Evolutionary conservation across 176 grass and related monocot genomes (phyloP), one percentile per base, ranked within the genome.

Genomic region (Olyra latifolia): DNA sequence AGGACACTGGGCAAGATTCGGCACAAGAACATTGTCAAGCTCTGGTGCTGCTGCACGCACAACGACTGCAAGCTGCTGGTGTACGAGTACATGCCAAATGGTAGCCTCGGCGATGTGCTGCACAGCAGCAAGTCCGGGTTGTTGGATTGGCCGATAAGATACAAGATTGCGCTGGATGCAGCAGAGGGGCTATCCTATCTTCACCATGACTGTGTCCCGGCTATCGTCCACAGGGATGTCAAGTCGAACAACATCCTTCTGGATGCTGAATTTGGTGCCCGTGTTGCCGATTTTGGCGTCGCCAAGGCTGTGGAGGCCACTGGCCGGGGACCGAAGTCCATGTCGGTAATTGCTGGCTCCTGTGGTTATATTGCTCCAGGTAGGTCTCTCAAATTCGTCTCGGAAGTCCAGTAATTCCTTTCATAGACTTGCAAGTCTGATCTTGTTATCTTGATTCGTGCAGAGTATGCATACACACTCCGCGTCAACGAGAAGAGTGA

Each of bases 11-110:
- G 95, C 6, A 98, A 94, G 87, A 94, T 98, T 1, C 85, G 95
- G 6, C 95, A 98, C 78, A 98, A 94, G 90, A 98, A 94, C 81
- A 98, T 98, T 1, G 92, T 98, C 1, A 98, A 91, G 87, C 86
- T 98, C 1, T 84, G 86, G 87, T 98, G 95, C 77, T 92, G 92
- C 84, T 98, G 91, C 89, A 82, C 47, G 0, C 65, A 88, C 84
- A 74, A 75, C 29, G 90, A 98, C 14, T 61, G 47, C 83, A 93
- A 91, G 78, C 72, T 97, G 56, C 78, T 97, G 76, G 93, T 97
- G 10, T 97, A 97, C 6, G 93, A 97, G 76, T 92, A 88, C 82
- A 93, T 97, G 93, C 76, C 85, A 6, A 97, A 93, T 46, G 93
- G 93, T 11, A 97, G 88, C 79, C 81, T 97, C 0, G 90, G 92